phyloP scores from a whole-genome alignment of 345 rosid species.

The Pelargonium nanum region DNA sequence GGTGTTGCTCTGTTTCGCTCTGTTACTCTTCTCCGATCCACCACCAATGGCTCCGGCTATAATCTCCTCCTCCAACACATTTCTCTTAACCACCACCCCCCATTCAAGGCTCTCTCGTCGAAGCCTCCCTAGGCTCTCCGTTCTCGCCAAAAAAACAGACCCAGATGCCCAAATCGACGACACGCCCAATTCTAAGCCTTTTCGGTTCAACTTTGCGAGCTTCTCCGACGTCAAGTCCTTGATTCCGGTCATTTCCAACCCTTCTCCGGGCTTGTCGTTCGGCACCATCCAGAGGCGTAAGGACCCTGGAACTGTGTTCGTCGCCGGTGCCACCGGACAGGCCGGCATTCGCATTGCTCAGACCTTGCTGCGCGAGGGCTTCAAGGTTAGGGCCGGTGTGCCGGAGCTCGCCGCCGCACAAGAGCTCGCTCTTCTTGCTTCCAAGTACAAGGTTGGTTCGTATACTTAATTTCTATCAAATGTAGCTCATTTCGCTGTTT shows the following conservation, averaged over 20 bases:
- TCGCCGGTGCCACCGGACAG: conserved; percentile 92
- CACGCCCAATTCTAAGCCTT: conserved; percentile 36
- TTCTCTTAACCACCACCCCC: conserved; percentile 40
- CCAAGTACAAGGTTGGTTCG: conserved; percentile 56
- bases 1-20: neutral
- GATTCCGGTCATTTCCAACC: conserved; percentile 41
- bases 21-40: neutral
- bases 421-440: conserved; percentile 81
- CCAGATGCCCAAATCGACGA: conserved; percentile 14
- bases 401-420: conserved; percentile 75
- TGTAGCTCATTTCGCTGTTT: neutral
- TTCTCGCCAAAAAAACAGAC: conserved; percentile 46
- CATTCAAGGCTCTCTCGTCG: conserved; percentile 24
- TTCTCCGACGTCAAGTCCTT: conserved; percentile 48
- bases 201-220: conserved; percentile 52
- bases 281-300: conserved; percentile 46
- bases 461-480: neutral
- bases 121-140: conserved; percentile 32
- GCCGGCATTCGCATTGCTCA: conserved; percentile 79
- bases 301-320: conserved; percentile 75
- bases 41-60: conserved; percentile 47
- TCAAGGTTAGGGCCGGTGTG: conserved; percentile 84
- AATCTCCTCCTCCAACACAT: conserved; percentile 42
- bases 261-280: conserved; percentile 47
- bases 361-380: conserved; percentile 62